Conservation (phyloP, 2,329 filamentous ascomycete genomes). For the Colletotrichum tanaceti region DNA sequence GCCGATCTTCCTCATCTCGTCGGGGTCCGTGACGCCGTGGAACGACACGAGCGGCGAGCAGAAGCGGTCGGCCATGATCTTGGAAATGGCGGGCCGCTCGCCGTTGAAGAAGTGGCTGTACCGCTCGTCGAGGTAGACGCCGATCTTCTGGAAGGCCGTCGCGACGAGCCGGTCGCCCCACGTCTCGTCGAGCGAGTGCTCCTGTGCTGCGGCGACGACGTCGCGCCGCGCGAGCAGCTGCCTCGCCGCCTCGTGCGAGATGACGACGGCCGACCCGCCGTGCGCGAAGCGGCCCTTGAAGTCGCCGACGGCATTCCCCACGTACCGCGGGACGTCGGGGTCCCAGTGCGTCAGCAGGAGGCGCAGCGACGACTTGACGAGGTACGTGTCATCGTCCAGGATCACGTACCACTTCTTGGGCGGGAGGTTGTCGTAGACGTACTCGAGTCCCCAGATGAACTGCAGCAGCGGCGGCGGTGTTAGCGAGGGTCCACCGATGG, state of each 20-base stretch:
- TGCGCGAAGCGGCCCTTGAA: slow-evolving; percentile 67
- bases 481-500: slow-evolving; percentile 3
- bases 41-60: slow-evolving; percentile 67
- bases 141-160: slow-evolving; percentile 63
- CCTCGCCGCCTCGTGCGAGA: slow-evolving; percentile 64
- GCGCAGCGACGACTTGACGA: slow-evolving; percentile 61
- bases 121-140: slow-evolving; percentile 66
- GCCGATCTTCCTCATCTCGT: slow-evolving; percentile 60
- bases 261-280: slow-evolving; percentile 65
- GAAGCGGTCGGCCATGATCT: slow-evolving; percentile 61
- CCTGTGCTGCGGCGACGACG: slow-evolving; percentile 57
- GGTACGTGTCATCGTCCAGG: slow-evolving; percentile 68
- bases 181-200: slow-evolving; percentile 61
- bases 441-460: slow-evolving; percentile 67
- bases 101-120: slow-evolving; percentile 68
- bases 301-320: slow-evolving; percentile 69
- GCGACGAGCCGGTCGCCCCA: slow-evolving; percentile 67
- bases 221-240: slow-evolving; percentile 57
- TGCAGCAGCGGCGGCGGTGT: slow-evolving; percentile 43
- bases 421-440: slow-evolving; percentile 61
- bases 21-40: slow-evolving; percentile 59
- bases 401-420: slow-evolving; percentile 70
- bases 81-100: slow-evolving; percentile 61
- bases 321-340: slow-evolving; percentile 58
- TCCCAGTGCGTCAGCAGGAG: slow-evolving; percentile 63